Conservation (phyloP, 352 stramenopile genomes). For the Blastocystis sp. region DNA sequence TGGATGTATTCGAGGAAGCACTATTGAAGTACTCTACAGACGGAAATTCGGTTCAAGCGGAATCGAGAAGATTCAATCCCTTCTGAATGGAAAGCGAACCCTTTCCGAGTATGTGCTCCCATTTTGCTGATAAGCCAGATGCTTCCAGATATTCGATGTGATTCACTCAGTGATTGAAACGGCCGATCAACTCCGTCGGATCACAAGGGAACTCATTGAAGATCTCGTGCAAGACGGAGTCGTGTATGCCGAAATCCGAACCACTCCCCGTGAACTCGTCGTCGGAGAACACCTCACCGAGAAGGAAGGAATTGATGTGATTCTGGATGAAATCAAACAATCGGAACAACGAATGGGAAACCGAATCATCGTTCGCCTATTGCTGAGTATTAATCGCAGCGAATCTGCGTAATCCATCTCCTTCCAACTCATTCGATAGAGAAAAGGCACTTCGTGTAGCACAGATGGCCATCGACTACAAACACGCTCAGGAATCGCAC, state of each 20-base stretch:
- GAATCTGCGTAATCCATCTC: background rate
- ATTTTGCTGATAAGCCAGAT: background rate
- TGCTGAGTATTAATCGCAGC: conserved; percentile 39
- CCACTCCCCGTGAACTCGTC: background rate
- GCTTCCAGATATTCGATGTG: conserved; percentile 18
- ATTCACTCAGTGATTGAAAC: conserved; percentile 10
- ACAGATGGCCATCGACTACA: conserved; percentile 23
- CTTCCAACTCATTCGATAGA: background rate
- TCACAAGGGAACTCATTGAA: conserved; percentile 4
- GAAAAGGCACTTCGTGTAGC: background rate
- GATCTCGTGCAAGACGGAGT: background rate
- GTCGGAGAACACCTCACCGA: background rate
- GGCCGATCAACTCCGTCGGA: background rate
- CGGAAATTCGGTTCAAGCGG: background rate
- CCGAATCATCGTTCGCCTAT: background rate
- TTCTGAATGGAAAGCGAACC: conserved; percentile 16
- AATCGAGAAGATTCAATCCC: background rate
- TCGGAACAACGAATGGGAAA: background rate
- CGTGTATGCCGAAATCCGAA: conserved; percentile 35
- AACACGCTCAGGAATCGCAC: background rate
- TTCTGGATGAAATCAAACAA: background rate
- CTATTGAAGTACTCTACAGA: background rate
- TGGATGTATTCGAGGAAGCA: conserved; percentile 10
- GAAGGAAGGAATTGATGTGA: conserved; percentile 38
- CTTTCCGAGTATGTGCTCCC: background rate